These are phyloP conservation scores for Endocalyx cinctus DNA, from an alignment of 2,329 filamentous ascomycete species.

Conservation along the genomic window DNA sequence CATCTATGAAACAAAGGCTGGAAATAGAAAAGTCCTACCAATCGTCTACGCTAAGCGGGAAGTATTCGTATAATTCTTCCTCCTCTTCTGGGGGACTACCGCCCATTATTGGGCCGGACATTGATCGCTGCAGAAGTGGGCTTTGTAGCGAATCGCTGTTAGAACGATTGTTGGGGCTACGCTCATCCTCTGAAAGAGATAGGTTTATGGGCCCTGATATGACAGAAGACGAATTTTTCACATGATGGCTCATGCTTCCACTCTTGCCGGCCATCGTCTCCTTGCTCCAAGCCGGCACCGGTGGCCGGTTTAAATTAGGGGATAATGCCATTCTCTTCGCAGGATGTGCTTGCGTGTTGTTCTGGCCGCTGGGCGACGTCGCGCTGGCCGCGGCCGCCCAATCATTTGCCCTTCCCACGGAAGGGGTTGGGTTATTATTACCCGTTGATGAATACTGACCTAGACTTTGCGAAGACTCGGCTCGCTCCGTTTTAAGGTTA, in stretches of 20 bases:
- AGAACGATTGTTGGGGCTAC: constrained; percentile 47
- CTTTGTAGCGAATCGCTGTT: constrained; percentile 45
- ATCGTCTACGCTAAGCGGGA: constrained; percentile 84
- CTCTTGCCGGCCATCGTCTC: constrained; percentile 22
- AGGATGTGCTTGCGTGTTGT: constrained; percentile 35
- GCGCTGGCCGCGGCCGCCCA: constrained; percentile 40
- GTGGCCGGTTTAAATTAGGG: constrained; percentile 45
- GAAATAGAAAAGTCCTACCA: constrained; percentile 61
- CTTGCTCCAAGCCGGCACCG: constrained; percentile 46
- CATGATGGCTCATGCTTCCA: constrained; percentile 14
- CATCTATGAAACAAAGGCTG: too few relatives aligned
- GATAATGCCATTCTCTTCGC: constrained; percentile 51
- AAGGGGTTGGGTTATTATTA: constrained; percentile 15
- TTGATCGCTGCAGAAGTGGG: constrained; percentile 33
- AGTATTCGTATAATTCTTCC: constrained; percentile 90
- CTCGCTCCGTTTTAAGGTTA: constrained; percentile 27
- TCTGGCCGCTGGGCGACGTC: constrained; percentile 22
- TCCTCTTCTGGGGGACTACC: constrained; percentile 69
- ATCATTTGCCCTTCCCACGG: constrained; percentile 38
- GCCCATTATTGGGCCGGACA: constrained; percentile 34
- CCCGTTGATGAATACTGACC: constrained; percentile 21
- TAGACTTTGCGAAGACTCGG: constrained; percentile 20
- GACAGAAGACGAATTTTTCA: constrained; percentile 17
- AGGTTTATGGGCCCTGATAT: constrained; percentile 41
- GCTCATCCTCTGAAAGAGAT: constrained; percentile 57